phyloP scores from a whole-genome alignment of 305 asterid genomes.

The Caryopteris hybrid region DNA sequence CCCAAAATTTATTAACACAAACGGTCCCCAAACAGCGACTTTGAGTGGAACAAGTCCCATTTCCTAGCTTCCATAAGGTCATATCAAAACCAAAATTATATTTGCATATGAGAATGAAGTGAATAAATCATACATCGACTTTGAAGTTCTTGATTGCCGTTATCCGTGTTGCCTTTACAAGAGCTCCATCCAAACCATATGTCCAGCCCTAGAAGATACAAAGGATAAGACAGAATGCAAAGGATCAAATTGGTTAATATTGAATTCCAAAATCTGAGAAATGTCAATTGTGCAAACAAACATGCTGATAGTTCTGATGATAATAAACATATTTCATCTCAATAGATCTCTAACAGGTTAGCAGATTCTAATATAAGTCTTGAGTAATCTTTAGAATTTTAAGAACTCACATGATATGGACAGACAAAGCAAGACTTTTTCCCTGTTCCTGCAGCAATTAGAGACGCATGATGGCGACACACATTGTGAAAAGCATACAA shows the following conservation, averaged over 20 bases:
- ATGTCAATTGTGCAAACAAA: background rate
- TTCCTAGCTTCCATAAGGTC: conserved; percentile 44
- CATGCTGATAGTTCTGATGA: background rate
- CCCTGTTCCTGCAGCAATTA: conserved; percentile 72
- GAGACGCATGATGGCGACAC: conserved; percentile 89
- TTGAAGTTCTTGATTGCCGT: conserved; percentile 77
- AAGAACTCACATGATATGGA: conserved; percentile 83
- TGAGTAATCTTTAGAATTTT: background rate
- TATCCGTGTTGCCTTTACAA: conserved; percentile 63
- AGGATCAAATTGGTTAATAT: too few species aligned
- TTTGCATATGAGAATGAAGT: background rate
- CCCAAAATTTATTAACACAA: conserved; percentile 56
- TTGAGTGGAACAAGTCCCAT: conserved; percentile 73
- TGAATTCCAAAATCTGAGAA: background rate
- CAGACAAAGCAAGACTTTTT: conserved; percentile 69
- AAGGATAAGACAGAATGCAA: background rate
- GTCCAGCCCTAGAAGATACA: conserved; percentile 71
- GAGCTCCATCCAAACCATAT: conserved; percentile 75
- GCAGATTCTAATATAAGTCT: background rate
- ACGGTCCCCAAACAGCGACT: conserved; percentile 83
- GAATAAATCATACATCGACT: conserved; percentile 40
- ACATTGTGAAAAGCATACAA: conserved; percentile 81
- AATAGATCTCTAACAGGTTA: too few species aligned
- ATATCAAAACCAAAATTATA: conserved; percentile 9
- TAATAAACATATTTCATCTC: background rate